phyloP scores from a whole-genome alignment of 805 yeast species.

The Saturnispora ahearnii region DNA sequence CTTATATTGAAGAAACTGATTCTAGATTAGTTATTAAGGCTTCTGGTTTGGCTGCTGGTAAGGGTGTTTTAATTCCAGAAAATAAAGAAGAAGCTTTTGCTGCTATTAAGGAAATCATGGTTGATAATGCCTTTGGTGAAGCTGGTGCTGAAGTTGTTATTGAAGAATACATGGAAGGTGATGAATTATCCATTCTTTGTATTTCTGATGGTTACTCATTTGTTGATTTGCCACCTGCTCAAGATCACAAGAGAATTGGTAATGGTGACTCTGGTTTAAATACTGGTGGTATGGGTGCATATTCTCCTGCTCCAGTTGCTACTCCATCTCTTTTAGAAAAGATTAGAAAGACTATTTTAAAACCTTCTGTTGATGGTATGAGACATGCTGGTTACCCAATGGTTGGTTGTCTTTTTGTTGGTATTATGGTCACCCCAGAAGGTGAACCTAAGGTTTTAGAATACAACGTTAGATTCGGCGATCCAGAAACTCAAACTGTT shows the following conservation, averaged over 20 bases:
- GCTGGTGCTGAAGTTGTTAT: constrained; percentile 95
- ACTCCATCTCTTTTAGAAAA: constrained; percentile 61
- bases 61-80: constrained; percentile 92
- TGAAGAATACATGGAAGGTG: constrained; percentile 95
- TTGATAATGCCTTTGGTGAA: constrained; percentile 74
- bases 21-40: constrained; percentile 90
- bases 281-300: constrained; percentile 99
- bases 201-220: constrained; percentile 89
- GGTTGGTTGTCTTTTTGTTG: constrained; percentile 93
- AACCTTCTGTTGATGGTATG: constrained; percentile 94
- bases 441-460: constrained; percentile 90
- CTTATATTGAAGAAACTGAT: constrained; percentile 54
- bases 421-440: constrained; percentile 76
- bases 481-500: constrained; percentile 97
- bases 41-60: constrained; percentile 97
- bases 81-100: constrained; percentile 73
- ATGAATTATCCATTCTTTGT: constrained; percentile 88
- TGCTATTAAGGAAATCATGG: constrained; percentile 85
- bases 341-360: constrained; percentile 67
- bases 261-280: constrained; percentile 90
- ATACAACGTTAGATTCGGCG: constrained; percentile 97
- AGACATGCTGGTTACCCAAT: constrained; percentile 91
- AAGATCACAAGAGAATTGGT: constrained; percentile 94
- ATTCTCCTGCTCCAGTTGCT: constrained; percentile 96
- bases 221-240: constrained; percentile 91